These are phyloP conservation scores for Mortierella sp. DNA, from an alignment of 371 early-diverging fungal species.

Conservation along the genomic window DNA sequence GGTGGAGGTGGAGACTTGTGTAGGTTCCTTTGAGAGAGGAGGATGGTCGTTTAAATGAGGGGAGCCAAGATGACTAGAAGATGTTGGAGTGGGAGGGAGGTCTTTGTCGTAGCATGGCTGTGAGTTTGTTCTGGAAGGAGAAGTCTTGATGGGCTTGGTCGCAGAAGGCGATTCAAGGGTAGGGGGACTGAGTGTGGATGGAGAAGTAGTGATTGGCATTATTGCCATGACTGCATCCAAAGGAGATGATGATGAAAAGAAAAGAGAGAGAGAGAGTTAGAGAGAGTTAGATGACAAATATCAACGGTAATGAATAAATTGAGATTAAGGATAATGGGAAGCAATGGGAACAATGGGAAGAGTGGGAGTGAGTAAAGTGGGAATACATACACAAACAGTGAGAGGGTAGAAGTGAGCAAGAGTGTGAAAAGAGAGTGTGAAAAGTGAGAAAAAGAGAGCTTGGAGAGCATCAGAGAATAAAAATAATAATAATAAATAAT, in stretches of 20 bases:
- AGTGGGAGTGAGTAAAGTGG: too few relatives aligned
- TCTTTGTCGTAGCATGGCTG: conserved; percentile 55
- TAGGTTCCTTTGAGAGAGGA: conserved; percentile 4
- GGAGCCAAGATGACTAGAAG: conserved; percentile 38
- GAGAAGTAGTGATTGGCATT: conserved; percentile 47
- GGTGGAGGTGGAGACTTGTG: conserved; percentile 4
- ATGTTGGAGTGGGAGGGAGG: conserved; percentile 53
- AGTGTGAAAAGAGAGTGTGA: too few relatives aligned
- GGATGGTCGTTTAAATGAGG: conserved; percentile 4
- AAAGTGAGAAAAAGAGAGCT: too few relatives aligned
- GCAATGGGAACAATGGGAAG: too few relatives aligned
- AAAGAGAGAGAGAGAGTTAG: background rate
- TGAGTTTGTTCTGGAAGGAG: conserved; percentile 23
- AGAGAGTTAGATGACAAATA: background rate
- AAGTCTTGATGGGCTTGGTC: conserved; percentile 30
- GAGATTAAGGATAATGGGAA: too few relatives aligned
- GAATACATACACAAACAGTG: too few relatives aligned
- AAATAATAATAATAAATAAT: too few relatives aligned
- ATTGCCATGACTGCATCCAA: conserved; percentile 43
- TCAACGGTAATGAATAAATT: too few relatives aligned
- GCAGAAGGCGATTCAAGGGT: conserved; percentile 26
- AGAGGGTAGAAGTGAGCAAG: too few relatives aligned
- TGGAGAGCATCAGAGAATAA: too few relatives aligned
- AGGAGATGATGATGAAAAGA: background rate
- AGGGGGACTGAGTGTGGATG: conserved; percentile 24